These are phyloP conservation scores for Vitis rotundifolia DNA, from an alignment of 164 flowering plant genomes.

Conservation along the genomic window DNA sequence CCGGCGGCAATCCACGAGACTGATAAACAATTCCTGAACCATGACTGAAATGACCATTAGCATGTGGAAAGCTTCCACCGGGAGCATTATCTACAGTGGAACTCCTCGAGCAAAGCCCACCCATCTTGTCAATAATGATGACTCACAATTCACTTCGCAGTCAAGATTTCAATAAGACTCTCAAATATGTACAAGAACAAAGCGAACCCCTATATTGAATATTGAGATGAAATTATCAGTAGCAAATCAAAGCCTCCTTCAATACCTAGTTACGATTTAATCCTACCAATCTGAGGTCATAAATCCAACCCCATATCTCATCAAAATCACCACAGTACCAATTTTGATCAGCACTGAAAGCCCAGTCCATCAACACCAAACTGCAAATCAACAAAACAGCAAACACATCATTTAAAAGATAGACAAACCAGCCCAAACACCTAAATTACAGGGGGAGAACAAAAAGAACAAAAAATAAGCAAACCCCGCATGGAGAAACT, in stretches of 20 bases:
- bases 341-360: conserved; percentile 17
- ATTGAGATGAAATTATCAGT: neutral
- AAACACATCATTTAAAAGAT: neutral
- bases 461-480: neutral
- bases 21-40: conserved; percentile 36
- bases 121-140: conserved; percentile 42
- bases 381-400: conserved; percentile 16
- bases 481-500: conserved; percentile 2
- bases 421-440: neutral
- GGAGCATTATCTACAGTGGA: conserved; percentile 54
- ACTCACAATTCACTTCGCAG: neutral
- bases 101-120: conserved; percentile 84
- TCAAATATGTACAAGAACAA: neutral
- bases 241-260: neutral
- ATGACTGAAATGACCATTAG: conserved; percentile 43
- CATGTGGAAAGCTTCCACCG: conserved; percentile 42
- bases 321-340: conserved; percentile 12
- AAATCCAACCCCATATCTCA: conserved; percentile 9
- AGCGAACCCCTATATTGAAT: neutral
- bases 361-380: conserved; percentile 29
- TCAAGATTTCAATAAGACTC: conserved; percentile 9
- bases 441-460: no score
- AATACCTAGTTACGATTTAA: conserved; percentile 2
- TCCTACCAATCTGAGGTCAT: conserved; percentile 4
- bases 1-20: conserved; percentile 34